A percentile compares a stretch with the other conserved stretches of the same genome.
Conservation (phyloP, 768 basidiomycete species). For the Amanita molliuscula region DNA sequence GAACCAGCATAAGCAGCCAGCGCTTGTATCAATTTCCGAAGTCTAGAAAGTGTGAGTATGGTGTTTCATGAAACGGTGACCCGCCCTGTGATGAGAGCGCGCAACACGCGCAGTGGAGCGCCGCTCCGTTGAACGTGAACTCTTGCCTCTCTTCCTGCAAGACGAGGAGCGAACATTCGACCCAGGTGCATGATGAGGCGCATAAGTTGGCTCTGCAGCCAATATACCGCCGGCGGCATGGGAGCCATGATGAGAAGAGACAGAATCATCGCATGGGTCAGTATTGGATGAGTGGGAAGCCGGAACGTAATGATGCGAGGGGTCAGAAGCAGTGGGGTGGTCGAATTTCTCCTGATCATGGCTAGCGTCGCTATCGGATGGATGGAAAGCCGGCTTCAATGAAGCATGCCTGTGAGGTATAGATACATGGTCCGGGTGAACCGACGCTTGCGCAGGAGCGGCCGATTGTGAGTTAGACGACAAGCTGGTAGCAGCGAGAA, state of each 20-base stretch:
- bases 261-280: not conserved
- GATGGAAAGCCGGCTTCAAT: not conserved
- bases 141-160: not conserved
- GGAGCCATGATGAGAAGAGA: not conserved
- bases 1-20: not conserved
- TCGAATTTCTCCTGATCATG: not conserved
- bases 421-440: not conserved
- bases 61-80: slow-evolving; percentile 2
- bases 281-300: not conserved
- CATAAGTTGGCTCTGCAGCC: not conserved
- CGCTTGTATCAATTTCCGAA: not conserved
- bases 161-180: not conserved
- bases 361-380: not conserved
- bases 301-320: not conserved
- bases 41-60: not conserved
- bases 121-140: not conserved
- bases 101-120: not conserved
- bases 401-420: not conserved
- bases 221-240: not conserved
- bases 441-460: not conserved
- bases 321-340: not conserved
- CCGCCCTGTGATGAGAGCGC: not conserved
- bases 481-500: not conserved
- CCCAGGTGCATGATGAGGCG: not conserved
- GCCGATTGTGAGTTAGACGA: not conserved